phyloP scores from a whole-genome alignment of 495 filamentous ascomycete genomes.

The Aspergillus bertholletiae region DNA sequence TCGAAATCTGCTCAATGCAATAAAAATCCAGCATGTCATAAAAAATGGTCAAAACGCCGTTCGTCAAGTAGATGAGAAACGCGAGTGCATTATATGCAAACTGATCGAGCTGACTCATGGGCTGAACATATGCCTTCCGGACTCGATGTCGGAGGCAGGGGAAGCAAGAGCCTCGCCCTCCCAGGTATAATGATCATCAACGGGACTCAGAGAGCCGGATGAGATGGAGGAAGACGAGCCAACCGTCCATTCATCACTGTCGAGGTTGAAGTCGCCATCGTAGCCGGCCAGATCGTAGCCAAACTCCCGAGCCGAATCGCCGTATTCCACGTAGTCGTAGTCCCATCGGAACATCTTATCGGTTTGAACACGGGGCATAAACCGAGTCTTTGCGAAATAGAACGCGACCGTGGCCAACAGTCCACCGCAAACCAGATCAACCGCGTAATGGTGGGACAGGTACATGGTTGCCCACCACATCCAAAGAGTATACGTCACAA shows the following conservation, averaged over 20 bases:
- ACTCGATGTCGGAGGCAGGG: conserved; percentile 46
- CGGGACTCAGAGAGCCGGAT: conserved; percentile 57
- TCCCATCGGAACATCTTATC: conserved; percentile 91
- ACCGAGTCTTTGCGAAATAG: conserved; percentile 74
- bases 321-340: conserved; percentile 88
- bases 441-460: conserved; percentile 91
- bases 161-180: conserved; percentile 58
- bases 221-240: conserved; percentile 69
- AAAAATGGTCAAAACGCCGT: conserved; percentile 39
- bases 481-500: conserved; percentile 81
- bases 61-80: conserved; percentile 29
- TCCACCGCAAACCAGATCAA: conserved; percentile 85
- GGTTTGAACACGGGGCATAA: conserved; percentile 72
- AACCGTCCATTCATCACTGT: conserved; percentile 71
- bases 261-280: conserved; percentile 54
- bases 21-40: conserved; percentile 41
- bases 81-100: conserved; percentile 29
- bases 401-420: conserved; percentile 75
- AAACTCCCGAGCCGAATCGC: conserved; percentile 53
- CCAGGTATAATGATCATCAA: conserved; percentile 61
- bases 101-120: conserved; percentile 12
- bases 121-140: conserved; percentile 35
- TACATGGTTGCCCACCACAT: conserved; percentile 99
- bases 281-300: conserved; percentile 55
- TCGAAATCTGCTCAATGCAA: conserved; percentile 47